A percentile compares a stretch with the other conserved stretches of the same genome.
These are phyloP conservation scores for Fraxinus baroniana DNA, from an alignment of 305 asterid species.

Conservation along the genomic window DNA sequence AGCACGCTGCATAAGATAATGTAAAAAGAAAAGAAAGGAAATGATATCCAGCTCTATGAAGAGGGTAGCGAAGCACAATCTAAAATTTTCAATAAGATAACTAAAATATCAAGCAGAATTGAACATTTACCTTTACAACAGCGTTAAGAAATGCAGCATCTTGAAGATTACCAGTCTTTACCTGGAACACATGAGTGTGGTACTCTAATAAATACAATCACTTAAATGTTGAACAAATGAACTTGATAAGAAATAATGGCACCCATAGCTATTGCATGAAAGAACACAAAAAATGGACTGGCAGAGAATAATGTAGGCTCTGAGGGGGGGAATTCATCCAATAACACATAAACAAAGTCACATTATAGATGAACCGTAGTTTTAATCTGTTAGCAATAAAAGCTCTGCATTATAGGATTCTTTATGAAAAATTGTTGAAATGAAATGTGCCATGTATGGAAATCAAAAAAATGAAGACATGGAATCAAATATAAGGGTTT, in stretches of 20 bases:
- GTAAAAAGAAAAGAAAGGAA: neutral
- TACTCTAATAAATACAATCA: slow-evolving; percentile 8
- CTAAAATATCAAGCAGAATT: slow-evolving; percentile 8
- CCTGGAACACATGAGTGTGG: slow-evolving; percentile 46
- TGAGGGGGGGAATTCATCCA: neutral
- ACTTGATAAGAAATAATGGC: slow-evolving; percentile 21
- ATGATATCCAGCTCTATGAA: neutral
- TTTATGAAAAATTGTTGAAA: neutral
- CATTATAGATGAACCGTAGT: neutral
- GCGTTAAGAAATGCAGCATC: slow-evolving; percentile 77
- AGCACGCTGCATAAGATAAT: neutral
- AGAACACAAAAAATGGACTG: neutral
- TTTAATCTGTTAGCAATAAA: neutral
- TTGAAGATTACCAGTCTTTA: slow-evolving; percentile 64
- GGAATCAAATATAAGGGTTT: neutral
- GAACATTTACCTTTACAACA: slow-evolving; percentile 77
- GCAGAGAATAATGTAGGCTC: neutral
- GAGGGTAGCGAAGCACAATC: neutral
- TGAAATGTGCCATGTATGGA: neutral
- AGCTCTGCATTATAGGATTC: neutral
- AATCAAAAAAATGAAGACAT: neutral
- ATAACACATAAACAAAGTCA: neutral
- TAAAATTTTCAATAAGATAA: neutral
- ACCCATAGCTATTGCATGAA: neutral
- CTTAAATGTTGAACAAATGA: slow-evolving; percentile 13